Percentiles rank a stretch among this genome's conserved stretches.
Evolutionary conservation across 768 basidiomycete species (phyloP).

Genomic region (Leccinum uliginosum): DNA sequence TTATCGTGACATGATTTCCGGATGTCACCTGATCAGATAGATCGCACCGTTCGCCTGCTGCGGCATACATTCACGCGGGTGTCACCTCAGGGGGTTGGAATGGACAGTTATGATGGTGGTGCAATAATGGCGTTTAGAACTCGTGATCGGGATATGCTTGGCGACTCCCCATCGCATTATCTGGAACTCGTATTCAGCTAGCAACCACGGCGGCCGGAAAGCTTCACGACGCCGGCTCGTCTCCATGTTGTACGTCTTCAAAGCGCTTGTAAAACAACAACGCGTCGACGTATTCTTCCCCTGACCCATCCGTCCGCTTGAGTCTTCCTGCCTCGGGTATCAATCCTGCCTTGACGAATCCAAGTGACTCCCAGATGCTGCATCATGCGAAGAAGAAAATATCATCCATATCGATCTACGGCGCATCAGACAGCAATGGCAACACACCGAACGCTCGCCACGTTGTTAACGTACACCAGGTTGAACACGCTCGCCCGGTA

Average conservation of each 20-base stretch:
- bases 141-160: neutral
- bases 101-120: neutral
- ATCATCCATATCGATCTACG: neutral
- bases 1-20: neutral
- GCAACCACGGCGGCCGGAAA: neutral
- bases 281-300: conserved; percentile 88
- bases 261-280: conserved; percentile 82
- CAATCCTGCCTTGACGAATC: conserved; percentile 73
- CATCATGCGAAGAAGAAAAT: neutral
- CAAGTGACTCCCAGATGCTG: conserved; percentile 81
- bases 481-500: conserved; percentile 85
- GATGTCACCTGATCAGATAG: conserved; percentile 5
- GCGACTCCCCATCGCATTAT: neutral
- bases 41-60: conserved; percentile 1
- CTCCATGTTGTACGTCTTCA: conserved; percentile 28
- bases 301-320: conserved; percentile 56
- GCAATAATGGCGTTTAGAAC: neutral
- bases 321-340: conserved; percentile 77
- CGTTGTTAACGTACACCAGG: conserved; percentile 83
- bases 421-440: neutral
- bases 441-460: conserved; percentile 62
- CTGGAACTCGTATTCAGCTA: neutral
- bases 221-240: neutral
- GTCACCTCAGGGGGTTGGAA: neutral
- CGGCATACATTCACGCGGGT: neutral